Conservation (phyloP, 345 rosid genomes). For the Moricandia arvensis region DNA sequence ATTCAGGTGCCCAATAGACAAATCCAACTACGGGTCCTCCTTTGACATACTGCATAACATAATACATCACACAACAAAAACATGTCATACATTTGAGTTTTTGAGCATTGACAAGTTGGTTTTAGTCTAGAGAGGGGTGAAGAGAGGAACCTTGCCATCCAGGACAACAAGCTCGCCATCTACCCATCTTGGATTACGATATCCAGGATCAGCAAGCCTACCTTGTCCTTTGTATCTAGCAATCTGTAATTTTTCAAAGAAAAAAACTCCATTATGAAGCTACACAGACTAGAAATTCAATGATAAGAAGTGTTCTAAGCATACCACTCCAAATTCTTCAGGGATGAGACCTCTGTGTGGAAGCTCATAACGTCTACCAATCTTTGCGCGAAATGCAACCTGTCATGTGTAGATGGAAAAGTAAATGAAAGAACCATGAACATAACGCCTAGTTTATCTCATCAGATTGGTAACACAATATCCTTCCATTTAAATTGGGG, state of each 20-base stretch:
- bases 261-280: slow-evolving; percentile 20
- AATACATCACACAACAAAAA: not conserved
- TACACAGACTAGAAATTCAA: slow-evolving; percentile 7
- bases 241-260: slow-evolving; percentile 45
- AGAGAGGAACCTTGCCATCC: slow-evolving; percentile 76
- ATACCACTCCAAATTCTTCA: slow-evolving; percentile 98
- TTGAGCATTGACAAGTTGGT: not conserved
- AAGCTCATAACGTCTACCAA: slow-evolving; percentile 86
- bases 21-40: slow-evolving; percentile 95
- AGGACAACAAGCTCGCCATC: slow-evolving; percentile 96
- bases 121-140: slow-evolving; percentile 11
- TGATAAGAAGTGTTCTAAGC: not conserved
- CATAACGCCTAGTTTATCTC: too few relatives aligned
- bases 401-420: too few relatives aligned
- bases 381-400: slow-evolving; percentile 96
- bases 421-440: too few relatives aligned
- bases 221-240: slow-evolving; percentile 97
- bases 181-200: slow-evolving; percentile 88
- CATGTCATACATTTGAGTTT: not conserved
- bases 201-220: slow-evolving; percentile 91
- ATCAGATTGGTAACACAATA: too few relatives aligned
- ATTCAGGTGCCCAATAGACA: slow-evolving; percentile 94
- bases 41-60: slow-evolving; percentile 65
- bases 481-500: too few relatives aligned
- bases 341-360: too few relatives aligned